Evolutionary conservation across 2,329 filamentous ascomycete genomes (phyloP).

Genomic region (Pseudophaeomoniella oleicola): DNA sequence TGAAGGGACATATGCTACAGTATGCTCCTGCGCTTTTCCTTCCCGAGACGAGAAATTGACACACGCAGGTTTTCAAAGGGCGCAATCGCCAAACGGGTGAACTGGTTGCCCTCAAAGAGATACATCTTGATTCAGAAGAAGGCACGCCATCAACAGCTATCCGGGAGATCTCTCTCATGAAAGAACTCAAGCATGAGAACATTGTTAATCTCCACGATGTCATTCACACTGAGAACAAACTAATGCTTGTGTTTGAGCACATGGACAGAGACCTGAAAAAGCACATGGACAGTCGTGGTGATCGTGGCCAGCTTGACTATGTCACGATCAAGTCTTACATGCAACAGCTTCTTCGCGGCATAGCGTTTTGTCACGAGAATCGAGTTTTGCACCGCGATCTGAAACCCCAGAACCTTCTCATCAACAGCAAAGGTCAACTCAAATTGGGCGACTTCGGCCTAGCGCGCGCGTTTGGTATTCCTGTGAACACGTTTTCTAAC

Average conservation of each 20-base stretch:
- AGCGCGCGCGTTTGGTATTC: conserved; percentile 87
- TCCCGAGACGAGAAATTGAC: too few relatives aligned
- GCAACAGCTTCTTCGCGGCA: conserved; percentile 90
- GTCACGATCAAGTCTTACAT: conserved; percentile 96
- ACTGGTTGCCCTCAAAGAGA: conserved; percentile 93
- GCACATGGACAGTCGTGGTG: conserved; percentile 91
- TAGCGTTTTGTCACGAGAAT: conserved; percentile 97
- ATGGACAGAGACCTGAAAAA: conserved; percentile 98
- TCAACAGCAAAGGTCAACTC: conserved; percentile 77
- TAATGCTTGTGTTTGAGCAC: conserved; percentile 98
- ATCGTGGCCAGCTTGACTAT: conserved; percentile 77
- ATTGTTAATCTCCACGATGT: conserved; percentile 96
- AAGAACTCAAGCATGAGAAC: conserved; percentile 97
- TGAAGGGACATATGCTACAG: conserved; percentile 96
- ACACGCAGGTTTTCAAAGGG: conserved; percentile 99
- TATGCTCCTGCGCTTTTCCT: conserved; percentile 33
- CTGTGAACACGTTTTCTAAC: conserved; percentile 95
- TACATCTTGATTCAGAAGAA: conserved; percentile 96
- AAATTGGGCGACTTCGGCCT: conserved; percentile 94
- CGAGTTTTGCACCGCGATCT: conserved; percentile 88
- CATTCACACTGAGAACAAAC: conserved; percentile 98
- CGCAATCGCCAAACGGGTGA: conserved; percentile 94
- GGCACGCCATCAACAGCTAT: conserved; percentile 95
- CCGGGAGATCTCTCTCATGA: conserved; percentile 97
- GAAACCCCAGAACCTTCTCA: conserved; percentile 92